These are phyloP conservation scores for Hypomontagnella submonticulosa DNA, from an alignment of 495 filamentous ascomycete species.

Conservation along the genomic window DNA sequence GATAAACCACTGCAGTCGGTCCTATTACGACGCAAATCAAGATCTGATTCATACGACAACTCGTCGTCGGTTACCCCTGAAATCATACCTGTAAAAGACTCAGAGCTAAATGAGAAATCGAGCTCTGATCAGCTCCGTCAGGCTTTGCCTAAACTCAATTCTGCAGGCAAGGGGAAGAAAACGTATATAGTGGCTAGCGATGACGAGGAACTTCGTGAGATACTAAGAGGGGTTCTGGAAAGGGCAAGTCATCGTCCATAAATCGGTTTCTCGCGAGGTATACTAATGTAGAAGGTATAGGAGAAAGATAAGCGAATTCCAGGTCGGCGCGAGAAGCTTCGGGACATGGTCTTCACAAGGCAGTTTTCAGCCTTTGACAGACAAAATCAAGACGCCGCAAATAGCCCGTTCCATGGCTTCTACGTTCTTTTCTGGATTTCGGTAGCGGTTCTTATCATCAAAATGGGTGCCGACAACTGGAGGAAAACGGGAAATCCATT, in stretches of 20 bases:
- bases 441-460: slow-evolving; percentile 69
- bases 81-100: slow-evolving; percentile 24
- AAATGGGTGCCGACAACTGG: slow-evolving; percentile 73
- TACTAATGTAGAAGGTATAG: slow-evolving; percentile 28
- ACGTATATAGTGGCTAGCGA: slow-evolving; percentile 66
- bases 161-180: slow-evolving; percentile 19
- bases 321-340: slow-evolving; percentile 62
- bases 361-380: slow-evolving; percentile 77
- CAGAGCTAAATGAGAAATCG: slow-evolving; percentile 11
- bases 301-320: slow-evolving; percentile 40
- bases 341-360: slow-evolving; percentile 74
- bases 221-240: slow-evolving; percentile 60
- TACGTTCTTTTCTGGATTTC: slow-evolving; percentile 81
- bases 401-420: slow-evolving; percentile 77
- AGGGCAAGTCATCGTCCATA: slow-evolving; percentile 40
- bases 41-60: slow-evolving; percentile 38
- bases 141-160: slow-evolving; percentile 14
- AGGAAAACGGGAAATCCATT: slow-evolving; percentile 68
- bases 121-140: slow-evolving; percentile 23
- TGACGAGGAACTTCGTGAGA: slow-evolving; percentile 64
- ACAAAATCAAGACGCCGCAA: slow-evolving; percentile 65
- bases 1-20: slow-evolving; percentile 24
- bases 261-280: neutral
- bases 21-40: slow-evolving; percentile 27
- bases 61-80: slow-evolving; percentile 36